A percentile compares a stretch with the other conserved stretches of the same genome.
phyloP scores from a whole-genome alignment of 2,329 filamentous ascomycete species.

The Penicillium olsonii region DNA sequence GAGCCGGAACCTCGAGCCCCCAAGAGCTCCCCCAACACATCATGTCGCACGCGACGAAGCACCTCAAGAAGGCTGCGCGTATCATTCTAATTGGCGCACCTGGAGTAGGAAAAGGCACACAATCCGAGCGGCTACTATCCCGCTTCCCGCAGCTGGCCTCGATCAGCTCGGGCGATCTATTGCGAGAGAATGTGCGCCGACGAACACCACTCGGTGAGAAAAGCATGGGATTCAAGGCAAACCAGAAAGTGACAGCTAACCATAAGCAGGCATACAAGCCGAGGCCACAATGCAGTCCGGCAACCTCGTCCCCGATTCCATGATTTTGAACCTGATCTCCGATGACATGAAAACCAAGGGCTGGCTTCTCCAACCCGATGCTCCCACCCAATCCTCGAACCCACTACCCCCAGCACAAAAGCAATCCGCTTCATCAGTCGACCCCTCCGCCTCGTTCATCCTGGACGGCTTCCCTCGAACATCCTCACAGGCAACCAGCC shows the following conservation, averaged over 20 bases:
- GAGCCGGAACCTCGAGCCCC: neutral
- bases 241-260: slow-evolving; percentile 4
- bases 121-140: slow-evolving; percentile 82
- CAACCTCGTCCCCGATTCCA: slow-evolving; percentile 83
- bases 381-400: neutral
- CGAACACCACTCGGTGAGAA: slow-evolving; percentile 77
- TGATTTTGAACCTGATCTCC: slow-evolving; percentile 90
- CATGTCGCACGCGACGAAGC: slow-evolving; percentile 41
- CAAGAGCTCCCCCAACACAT: neutral
- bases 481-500: slow-evolving; percentile 71
- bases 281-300: slow-evolving; percentile 85
- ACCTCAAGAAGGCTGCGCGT: slow-evolving; percentile 77
- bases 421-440: slow-evolving; percentile 53
- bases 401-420: slow-evolving; percentile 4
- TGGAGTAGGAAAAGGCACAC: slow-evolving; percentile 96
- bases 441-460: slow-evolving; percentile 83
- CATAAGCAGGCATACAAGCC: slow-evolving; percentile 75
- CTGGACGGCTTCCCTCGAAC: slow-evolving; percentile 96
- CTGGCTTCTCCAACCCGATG: slow-evolving; percentile 64
- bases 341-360: slow-evolving; percentile 82
- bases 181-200: slow-evolving; percentile 89
- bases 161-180: slow-evolving; percentile 89
- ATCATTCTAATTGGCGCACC: slow-evolving; percentile 94
- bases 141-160: slow-evolving; percentile 86
- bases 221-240: neutral